These are phyloP conservation scores for Byssochlamys sp. DNA, from an alignment of 2,329 filamentous ascomycete genomes.

Conservation along the genomic window DNA sequence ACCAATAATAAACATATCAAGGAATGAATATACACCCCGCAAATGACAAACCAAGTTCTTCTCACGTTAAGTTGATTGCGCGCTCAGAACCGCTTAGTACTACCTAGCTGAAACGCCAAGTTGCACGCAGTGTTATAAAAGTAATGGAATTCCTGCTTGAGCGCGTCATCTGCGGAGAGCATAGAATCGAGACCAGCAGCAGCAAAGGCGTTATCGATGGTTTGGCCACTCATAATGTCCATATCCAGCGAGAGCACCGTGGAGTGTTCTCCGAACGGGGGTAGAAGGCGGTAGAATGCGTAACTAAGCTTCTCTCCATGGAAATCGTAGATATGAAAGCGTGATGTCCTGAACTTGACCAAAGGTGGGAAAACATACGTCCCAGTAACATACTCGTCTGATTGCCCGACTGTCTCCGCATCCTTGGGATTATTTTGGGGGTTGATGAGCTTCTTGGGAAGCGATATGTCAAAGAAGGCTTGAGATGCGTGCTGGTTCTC, in stretches of 20 bases:
- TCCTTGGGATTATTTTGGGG: neutral
- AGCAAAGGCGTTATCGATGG: constrained; percentile 1
- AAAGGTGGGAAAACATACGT: constrained; percentile 29
- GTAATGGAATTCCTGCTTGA: constrained; percentile 20
- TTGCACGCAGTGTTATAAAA: constrained; percentile 30
- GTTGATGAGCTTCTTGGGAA: constrained; percentile 18
- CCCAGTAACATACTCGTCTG: constrained; percentile 9
- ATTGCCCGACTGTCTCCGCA: neutral
- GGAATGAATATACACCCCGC: neutral
- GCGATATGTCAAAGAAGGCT: constrained; percentile 19
- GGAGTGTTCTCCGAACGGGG: constrained; percentile 18
- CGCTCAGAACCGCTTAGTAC: constrained; percentile 4
- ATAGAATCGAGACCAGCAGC: neutral
- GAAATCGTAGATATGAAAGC: constrained; percentile 23
- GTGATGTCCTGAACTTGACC: constrained; percentile 18
- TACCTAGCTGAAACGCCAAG: constrained; percentile 28
- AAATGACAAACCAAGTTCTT: neutral
- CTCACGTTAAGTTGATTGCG: neutral
- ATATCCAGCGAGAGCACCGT: constrained; percentile 25
- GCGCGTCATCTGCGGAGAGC: constrained; percentile 4
- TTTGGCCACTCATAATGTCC: constrained; percentile 9
- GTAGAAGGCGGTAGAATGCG: constrained; percentile 22
- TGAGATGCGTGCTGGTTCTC: constrained; percentile 11
- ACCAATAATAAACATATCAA: neutral
- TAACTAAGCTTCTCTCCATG: constrained; percentile 23